These are phyloP conservation scores for Claviceps capensis DNA, from an alignment of 2,329 filamentous ascomycete genomes.

Conservation along the genomic window DNA sequence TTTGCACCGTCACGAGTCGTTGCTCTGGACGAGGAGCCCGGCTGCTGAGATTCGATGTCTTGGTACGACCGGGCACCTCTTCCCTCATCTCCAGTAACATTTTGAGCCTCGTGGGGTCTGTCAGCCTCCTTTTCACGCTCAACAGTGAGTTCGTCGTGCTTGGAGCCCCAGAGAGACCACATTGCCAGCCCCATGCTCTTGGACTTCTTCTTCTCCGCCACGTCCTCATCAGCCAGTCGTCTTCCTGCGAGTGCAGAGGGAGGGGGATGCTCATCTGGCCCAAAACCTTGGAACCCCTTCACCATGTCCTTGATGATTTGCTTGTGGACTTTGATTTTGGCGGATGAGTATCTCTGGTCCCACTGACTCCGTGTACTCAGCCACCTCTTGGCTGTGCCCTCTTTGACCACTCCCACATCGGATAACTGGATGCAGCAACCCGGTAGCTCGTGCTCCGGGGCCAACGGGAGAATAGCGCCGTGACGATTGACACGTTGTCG, in stretches of 20 bases:
- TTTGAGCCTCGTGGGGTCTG: conserved; percentile 16
- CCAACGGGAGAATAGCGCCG: conserved; percentile 58
- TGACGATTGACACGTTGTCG: conserved; percentile 72
- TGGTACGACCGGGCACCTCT: conserved; percentile 27
- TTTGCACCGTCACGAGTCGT: conserved; percentile 17
- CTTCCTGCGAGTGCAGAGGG: conserved; percentile 71
- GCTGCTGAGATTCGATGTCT: conserved; percentile 27
- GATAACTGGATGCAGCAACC: conserved; percentile 48
- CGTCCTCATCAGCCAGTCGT: conserved; percentile 33
- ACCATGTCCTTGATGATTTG: conserved; percentile 59
- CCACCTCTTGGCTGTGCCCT: conserved; percentile 72
- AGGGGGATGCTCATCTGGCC: conserved; percentile 62
- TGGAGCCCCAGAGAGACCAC: conserved; percentile 81
- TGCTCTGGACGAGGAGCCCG: conserved; percentile 9
- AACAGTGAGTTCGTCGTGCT: conserved; percentile 69
- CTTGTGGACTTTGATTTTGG: conserved; percentile 60
- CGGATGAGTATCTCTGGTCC: conserved; percentile 57
- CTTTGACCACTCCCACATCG: conserved; percentile 67
- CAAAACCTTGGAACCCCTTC: conserved; percentile 57
- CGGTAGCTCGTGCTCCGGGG: conserved; percentile 47
- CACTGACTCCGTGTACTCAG: conserved; percentile 57
- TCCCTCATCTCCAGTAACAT: conserved; percentile 26
- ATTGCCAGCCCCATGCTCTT: conserved; percentile 66
- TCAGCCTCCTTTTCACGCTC: conserved; percentile 40
- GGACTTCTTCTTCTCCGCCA: conserved; percentile 34